Conservation (phyloP, 2,329 filamentous ascomycete genomes). For the Rugonectria rugulosa region DNA sequence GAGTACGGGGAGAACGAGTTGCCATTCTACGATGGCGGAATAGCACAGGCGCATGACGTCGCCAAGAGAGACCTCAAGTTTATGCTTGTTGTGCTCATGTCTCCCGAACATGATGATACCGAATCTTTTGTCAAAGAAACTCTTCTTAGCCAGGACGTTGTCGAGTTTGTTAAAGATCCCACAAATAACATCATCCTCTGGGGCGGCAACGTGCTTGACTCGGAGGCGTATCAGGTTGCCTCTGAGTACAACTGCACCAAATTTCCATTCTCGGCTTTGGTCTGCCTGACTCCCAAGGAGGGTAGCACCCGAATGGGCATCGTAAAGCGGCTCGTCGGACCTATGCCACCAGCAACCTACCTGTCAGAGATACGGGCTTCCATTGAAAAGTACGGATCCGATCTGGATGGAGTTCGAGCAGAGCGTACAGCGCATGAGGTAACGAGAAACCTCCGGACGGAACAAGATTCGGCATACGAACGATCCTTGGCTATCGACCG, state of each 20-base stretch:
- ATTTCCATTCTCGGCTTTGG: constrained; percentile 86
- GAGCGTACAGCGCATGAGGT: constrained; percentile 82
- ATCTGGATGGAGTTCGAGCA: constrained; percentile 77
- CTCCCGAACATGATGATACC: constrained; percentile 95
- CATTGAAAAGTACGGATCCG: constrained; percentile 77
- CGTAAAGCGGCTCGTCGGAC: constrained; percentile 78
- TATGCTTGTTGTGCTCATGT: constrained; percentile 85
- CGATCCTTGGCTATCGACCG: constrained; percentile 87
- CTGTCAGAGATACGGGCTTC: constrained; percentile 76
- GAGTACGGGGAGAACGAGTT: constrained; percentile 79
- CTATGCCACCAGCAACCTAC: constrained; percentile 74
- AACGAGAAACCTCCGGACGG: constrained; percentile 79
- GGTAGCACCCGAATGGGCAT: constrained; percentile 91
- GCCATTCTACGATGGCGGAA: constrained; percentile 85
- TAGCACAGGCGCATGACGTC: constrained; percentile 88
- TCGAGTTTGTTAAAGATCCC: constrained; percentile 76
- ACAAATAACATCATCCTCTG: constrained; percentile 85
- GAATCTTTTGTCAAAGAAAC: constrained; percentile 82
- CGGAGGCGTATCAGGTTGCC: constrained; percentile 94
- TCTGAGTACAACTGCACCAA: constrained; percentile 87
- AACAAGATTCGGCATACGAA: constrained; percentile 95
- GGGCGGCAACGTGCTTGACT: constrained; percentile 92
- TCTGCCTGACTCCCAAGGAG: constrained; percentile 87
- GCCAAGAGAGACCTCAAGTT: constrained; percentile 94
- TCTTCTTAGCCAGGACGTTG: constrained; percentile 77